phyloP scores from a whole-genome alignment of 2,329 filamentous ascomycete genomes.

The Coniella lustricola region DNA sequence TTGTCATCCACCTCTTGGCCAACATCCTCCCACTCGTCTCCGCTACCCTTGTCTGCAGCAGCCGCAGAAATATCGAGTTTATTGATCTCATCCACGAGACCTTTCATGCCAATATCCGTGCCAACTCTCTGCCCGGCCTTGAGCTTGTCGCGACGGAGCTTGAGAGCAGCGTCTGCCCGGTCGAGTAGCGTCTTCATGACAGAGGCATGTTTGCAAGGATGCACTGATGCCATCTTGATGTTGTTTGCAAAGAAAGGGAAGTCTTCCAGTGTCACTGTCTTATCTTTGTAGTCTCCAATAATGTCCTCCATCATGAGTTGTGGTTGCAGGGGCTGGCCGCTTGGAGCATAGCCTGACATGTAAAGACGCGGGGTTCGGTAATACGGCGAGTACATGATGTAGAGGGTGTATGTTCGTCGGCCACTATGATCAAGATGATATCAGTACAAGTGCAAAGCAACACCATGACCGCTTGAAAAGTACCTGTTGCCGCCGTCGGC shows the following conservation, averaged over 20 bases:
- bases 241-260: constrained; percentile 90
- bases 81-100: constrained; percentile 73
- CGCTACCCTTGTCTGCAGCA: constrained; percentile 36
- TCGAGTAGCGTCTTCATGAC: constrained; percentile 98
- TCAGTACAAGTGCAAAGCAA: neutral
- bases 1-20: constrained; percentile 57
- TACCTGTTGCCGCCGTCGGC: constrained; percentile 41
- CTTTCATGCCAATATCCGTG: constrained; percentile 63
- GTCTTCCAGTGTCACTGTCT: constrained; percentile 96
- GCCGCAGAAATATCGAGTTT: constrained; percentile 51
- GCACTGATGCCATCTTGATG: constrained; percentile 93
- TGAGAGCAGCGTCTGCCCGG: constrained; percentile 86
- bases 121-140: constrained; percentile 48
- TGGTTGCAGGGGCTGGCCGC: constrained; percentile 49
- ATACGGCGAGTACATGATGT: constrained; percentile 96
- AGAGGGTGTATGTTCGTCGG: constrained; percentile 90
- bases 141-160: constrained; percentile 78
- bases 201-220: constrained; percentile 93
- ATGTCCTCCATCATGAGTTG: constrained; percentile 34
- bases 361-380: constrained; percentile 95
- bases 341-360: constrained; percentile 78
- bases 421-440: constrained; percentile 44
- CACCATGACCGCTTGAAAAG: neutral
- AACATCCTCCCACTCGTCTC: constrained; percentile 61
- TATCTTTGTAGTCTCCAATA: constrained; percentile 42